Base-by-base conservation (phyloP, 352 stramenopile genomes). In the Globisporangium cystogenes region DNA sequence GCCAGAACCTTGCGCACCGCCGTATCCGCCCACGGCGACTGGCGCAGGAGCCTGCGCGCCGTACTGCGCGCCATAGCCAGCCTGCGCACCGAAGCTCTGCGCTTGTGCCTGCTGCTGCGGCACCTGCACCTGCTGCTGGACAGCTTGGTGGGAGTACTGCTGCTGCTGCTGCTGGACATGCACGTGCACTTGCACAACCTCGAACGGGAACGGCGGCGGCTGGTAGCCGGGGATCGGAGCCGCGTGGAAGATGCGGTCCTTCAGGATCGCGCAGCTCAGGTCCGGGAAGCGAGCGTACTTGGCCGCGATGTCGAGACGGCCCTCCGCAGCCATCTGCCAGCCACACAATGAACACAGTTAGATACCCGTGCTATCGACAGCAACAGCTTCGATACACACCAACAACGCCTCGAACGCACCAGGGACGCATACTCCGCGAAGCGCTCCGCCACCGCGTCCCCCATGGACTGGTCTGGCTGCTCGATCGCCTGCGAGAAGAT, bases 401-500 rank as follows among this genome's bases (percentile, higher is more conserved):
- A 42, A 52, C 24, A n/a, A 23, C 56, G 42, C 48, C n/a, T n/a
- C n/a, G 55, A 39, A 53, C 68, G 54, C 70, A 86, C 74, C 39
- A 91, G 58, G 1, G 84, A 82, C 11, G 93, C 87, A 70, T 99
- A 99, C 35, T 97, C 75, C 16, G 86, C 81, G 68, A 98, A 98
- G 36, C 94, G 76, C 45, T 80, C 67, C 3, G 86, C 86, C 35
- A 98, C 86, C 42, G 97, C 90, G 3, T 82, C 63, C 39, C 87
- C 86, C 64, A 98, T 82, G 15, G 78, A 83, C 60, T 92, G 85
- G 48, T 93, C 80, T 10, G 76, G 67, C 41, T 96, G 71, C 59
- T 94, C 84, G 24, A 91, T 81, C 26, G 88, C 80, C 61, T 96
- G 92, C 1, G 86, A 71, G 54, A 98, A 98, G 40, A 98, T 86